Evolutionary conservation across 2,329 filamentous ascomycete genomes (phyloP).

Genomic region (Diplodia intermedia): DNA sequence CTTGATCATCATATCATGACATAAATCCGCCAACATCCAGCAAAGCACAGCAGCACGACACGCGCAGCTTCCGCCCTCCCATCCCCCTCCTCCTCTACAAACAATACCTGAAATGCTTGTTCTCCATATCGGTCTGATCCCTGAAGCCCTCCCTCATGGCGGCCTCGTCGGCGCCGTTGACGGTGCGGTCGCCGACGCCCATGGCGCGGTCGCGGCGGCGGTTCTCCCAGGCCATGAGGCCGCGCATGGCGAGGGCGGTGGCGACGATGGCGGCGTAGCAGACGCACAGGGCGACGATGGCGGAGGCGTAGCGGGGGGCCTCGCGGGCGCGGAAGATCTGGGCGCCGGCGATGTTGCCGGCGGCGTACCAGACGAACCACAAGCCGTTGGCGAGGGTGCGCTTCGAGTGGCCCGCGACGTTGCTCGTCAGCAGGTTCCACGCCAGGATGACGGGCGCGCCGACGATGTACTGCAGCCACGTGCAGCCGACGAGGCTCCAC

Average conservation of each 20-base stretch:
- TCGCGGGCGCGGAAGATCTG: constrained; percentile 56
- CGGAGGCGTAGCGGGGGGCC: constrained; percentile 54
- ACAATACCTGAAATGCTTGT: constrained; percentile 44
- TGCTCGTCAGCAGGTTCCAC: constrained; percentile 58
- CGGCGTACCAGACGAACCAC: constrained; percentile 59
- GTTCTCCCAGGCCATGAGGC: constrained; percentile 47
- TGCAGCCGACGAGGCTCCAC: constrained; percentile 59
- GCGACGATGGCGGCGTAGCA: constrained; percentile 55
- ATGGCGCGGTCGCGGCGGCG: constrained; percentile 41
- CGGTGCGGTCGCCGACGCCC: constrained; percentile 38
- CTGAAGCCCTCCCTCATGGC: constrained; percentile 46
- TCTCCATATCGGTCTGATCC: constrained; percentile 45
- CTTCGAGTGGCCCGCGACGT: constrained; percentile 60
- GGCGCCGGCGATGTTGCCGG: constrained; percentile 58
- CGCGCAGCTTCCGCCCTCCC: too few relatives aligned
- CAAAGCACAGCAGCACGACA: too few relatives aligned
- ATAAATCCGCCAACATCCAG: too few relatives aligned
- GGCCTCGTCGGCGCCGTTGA: constrained; percentile 38
- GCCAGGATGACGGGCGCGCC: constrained; percentile 59
- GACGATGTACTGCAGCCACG: constrained; percentile 60
- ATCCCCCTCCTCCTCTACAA: background rate
- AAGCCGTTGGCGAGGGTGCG: constrained; percentile 57
- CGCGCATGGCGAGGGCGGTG: constrained; percentile 39
- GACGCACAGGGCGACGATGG: constrained; percentile 52
- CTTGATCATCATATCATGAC: too few relatives aligned